These are phyloP conservation scores for Pleurostoma richardsiae DNA, from an alignment of 2,329 filamentous ascomycete species.

Conservation along the genomic window DNA sequence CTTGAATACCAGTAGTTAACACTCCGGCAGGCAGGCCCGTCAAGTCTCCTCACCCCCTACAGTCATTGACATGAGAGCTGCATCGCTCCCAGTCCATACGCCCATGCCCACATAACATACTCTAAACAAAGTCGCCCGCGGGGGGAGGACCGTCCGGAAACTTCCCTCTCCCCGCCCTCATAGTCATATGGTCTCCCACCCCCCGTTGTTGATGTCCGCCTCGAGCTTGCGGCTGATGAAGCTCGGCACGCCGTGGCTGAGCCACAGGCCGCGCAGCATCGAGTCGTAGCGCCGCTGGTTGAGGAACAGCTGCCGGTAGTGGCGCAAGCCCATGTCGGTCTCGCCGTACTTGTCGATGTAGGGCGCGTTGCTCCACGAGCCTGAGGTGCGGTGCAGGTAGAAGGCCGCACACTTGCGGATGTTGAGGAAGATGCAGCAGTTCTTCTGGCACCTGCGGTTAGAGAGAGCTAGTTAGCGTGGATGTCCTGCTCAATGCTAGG, in stretches of 20 bases:
- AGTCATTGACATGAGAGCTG: background rate
- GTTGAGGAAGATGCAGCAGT: constrained; percentile 91
- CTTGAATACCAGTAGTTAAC: too few species aligned
- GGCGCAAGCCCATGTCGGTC: constrained; percentile 82
- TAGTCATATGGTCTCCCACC: constrained; percentile 78
- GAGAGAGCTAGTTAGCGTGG: constrained; percentile 14
- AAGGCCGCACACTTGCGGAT: constrained; percentile 93
- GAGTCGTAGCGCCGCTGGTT: constrained; percentile 93
- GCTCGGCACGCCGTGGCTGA: constrained; percentile 81
- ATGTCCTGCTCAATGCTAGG: constrained; percentile 1
- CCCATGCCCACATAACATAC: too few species aligned
- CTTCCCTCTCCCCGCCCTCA: constrained; percentile 3
- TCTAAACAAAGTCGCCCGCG: too few species aligned
- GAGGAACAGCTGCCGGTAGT: constrained; percentile 83
- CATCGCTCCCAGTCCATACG: too few species aligned
- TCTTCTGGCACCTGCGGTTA: constrained; percentile 68
- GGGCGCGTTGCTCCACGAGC: constrained; percentile 80
- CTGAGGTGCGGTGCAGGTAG: constrained; percentile 76
- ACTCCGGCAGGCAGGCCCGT: too few species aligned
- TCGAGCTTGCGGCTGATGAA: constrained; percentile 87
- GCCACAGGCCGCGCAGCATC: constrained; percentile 78
- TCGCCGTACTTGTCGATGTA: constrained; percentile 97
- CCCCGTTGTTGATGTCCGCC: constrained; percentile 93
- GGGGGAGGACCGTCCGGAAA: too few species aligned
- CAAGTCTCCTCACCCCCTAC: background rate